Evolutionary conservation across 345 rosid species (phyloP).

Genomic region (Garcia nutans): DNA sequence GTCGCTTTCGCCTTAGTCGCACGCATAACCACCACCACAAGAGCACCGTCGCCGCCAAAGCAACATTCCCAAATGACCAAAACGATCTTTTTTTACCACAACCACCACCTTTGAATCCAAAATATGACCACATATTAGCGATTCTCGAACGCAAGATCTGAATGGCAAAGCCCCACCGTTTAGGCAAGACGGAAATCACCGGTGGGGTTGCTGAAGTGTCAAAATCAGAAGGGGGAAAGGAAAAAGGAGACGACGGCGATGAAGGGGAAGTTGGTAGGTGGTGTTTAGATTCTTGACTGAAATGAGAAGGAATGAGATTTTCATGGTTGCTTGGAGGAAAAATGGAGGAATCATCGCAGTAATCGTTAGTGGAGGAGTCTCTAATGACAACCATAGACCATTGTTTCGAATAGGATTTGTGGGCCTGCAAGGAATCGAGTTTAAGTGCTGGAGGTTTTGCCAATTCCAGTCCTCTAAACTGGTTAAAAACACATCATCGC

Average conservation of each 20-base stretch:
- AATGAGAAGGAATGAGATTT: slow-evolving; percentile 15
- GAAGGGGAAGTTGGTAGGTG: background rate
- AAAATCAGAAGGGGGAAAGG: background rate
- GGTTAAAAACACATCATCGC: background rate
- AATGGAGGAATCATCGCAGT: slow-evolving; percentile 5
- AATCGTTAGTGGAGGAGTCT: slow-evolving; percentile 1
- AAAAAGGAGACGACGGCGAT: background rate
- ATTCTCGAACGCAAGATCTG: slow-evolving; percentile 21
- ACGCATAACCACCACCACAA: slow-evolving; percentile 24
- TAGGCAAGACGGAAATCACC: background rate
- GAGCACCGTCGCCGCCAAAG: slow-evolving; percentile 14
- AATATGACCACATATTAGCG: background rate
- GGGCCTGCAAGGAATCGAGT: background rate
- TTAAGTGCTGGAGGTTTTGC: background rate
- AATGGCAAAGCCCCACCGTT: slow-evolving; percentile 16
- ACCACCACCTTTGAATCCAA: slow-evolving; percentile 1
- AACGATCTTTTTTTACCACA: background rate
- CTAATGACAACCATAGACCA: slow-evolving; percentile 13
- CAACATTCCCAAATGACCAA: slow-evolving; percentile 13
- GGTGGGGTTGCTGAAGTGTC: background rate
- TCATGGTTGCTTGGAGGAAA: slow-evolving; percentile 26
- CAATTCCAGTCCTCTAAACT: background rate
- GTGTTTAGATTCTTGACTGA: background rate
- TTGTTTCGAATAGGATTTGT: slow-evolving; percentile 8
- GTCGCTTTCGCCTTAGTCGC: slow-evolving; percentile 13